Evolutionary conservation across 306 rosid species (phyloP), one percentile per base, ranked within the genome.

Genomic region (Oxytropis ochrocephala): DNA sequence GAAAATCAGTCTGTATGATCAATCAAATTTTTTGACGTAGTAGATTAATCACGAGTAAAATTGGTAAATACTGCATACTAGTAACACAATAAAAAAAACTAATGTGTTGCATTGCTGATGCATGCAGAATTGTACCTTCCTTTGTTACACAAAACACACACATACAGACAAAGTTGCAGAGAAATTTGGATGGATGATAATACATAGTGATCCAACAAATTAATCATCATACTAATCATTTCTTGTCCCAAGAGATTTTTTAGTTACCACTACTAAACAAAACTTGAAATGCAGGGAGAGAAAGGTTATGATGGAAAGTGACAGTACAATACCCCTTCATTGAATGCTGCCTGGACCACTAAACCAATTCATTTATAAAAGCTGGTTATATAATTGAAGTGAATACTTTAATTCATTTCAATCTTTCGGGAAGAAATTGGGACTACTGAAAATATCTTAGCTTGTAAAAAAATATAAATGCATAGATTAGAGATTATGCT

Each of bases 281-380:
- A 62, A 47, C 63, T 24, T 47, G 35, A 52, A 63, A 42, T 51
- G 32, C 12, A 11, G 13, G 7, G 39, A 11, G 11, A n/a, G 30
- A 5, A 27, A 16, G 9, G 32, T 58, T 50, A 38, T 0, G 63
- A 55, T 47, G 27, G 58, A 61, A 54, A 68, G 14, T 47, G 73
- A 52, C 48, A 2, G 43, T 24, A 49, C 46, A 38, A 5, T 38
- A 38, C 64, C 43, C 29, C 14, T 51, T 79, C 43, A 35, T 67
- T 79, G 41, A 46, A n/a, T 53, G 11, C 10, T 57, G 44, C 62
- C 17, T 50, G 78, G 82, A 82, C 80, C 78, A 69, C 75, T 64
- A 41, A 64, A 55, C 67, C 70, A 55, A n/a, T 56, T 36, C 56
- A 21, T 35, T 30, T 53, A 18, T 59, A 32, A n/a, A 70, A 50